Evolutionary conservation across 148 eudicot genomes (phyloP), one percentile per base, ranked within the genome.

Genomic region (Cornus kousa): DNA sequence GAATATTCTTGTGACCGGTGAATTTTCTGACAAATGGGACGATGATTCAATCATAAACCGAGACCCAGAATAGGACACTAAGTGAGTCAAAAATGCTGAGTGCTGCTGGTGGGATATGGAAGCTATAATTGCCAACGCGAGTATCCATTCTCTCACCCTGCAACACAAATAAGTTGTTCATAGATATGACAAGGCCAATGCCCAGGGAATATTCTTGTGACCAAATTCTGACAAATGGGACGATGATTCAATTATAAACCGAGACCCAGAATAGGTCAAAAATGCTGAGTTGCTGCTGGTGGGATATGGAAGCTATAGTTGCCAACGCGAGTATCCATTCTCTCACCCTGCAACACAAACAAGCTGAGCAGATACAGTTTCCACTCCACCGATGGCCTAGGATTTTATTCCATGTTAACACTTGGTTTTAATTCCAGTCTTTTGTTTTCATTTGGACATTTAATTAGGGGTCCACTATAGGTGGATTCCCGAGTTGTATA

Each of bases 201-300:
- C 95, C 97, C 88, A 93, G 23, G 91, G 37, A 11, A 94, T 94
- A 23, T 80, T 83, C 62, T 81, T 81, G 48, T 85, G 88, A 59
- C 91, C 88, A 65, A 76, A 83, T 93, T 59, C 97, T 62, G 33
- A 87, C 87, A 0, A 82, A 13, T 13, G 94, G 94, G 13, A 93
- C 88, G 5, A 93, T 81, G 71, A 89, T 20, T n/a, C 74, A 53
- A 75, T 93, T 94, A 46, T 91, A 91, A 17, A 93, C 50, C 0
- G 97, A 94, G 66, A 93, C 91, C 87, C 94, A 91, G 70, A 91
- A 75, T 3, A 93, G 79, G 79, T 89, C 91, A 37, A 93, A 93
- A 39, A 88, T 87, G 33, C 87, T 68, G 2, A 93, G 84, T 1
- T 1, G 97, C 86, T n/a, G 97, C 97, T 11, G 90, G 87, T 32